Base-by-base conservation (phyloP, 768 basidiomycete genomes). In the Tylopilus subfusipes region DNA sequence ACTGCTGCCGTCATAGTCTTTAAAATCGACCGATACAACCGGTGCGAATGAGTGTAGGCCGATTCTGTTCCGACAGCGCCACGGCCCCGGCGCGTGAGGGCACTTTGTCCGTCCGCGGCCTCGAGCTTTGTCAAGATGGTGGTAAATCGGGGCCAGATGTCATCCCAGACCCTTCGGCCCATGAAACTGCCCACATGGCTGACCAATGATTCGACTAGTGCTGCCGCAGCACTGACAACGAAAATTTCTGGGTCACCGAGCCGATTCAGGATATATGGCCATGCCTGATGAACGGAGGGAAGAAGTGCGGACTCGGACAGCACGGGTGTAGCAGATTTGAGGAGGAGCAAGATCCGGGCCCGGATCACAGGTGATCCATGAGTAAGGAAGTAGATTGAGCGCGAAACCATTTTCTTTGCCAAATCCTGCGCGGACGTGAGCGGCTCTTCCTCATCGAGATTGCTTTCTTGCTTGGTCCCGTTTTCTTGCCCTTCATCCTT, bases 231-330 rank as follows among this genome's bases (percentile, higher is more conserved):
- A 50, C 81, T 81, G 57, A 93, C 82, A 27, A 98, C 93, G 61
- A 84, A 94, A 0, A 84, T 73, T 65, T 94, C 88, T 0, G 76
- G 42, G 63, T 93, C 91, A 14, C 69, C 66, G 13, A 98, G 76
- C 9, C 96, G 81, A 61, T 93, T 93, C 52, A 98, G 72, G 60
- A 99, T 83, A 68, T 87, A 91, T n/a, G 93, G 92, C 97, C 97
- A 99, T 2, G 90, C 88, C 21, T 81, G 80, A 69, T 98, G 90
- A 33, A 98, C 81, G 5, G 88, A 79, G 2, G 93, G 90, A 38
- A 98, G 79, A 18, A 98, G 79, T 16, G 87, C 82, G 13, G 85
- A 82, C 63, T 86, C 86, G 0, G 79, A 80, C 21, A 85, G 75
- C 7, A 94, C 84, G 0, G 88, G 81, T 4, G 90, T 82, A 2